phyloP scores from a whole-genome alignment of 306 rosid genomes.

The Coriaria nepalensis region DNA sequence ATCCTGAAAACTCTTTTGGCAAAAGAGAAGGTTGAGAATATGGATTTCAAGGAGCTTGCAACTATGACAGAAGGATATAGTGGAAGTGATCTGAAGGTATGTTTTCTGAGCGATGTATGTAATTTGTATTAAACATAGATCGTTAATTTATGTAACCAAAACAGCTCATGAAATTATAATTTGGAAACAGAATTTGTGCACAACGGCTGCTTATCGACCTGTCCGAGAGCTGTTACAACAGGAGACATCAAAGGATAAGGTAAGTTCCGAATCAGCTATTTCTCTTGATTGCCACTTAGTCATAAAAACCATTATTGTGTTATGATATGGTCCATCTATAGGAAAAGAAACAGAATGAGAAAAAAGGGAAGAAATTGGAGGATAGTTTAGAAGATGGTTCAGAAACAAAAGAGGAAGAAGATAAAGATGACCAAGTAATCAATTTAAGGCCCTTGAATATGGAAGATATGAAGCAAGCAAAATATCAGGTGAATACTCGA shows the following conservation, averaged over 20 bases:
- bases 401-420: constrained; percentile 27
- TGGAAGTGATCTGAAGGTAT: constrained; percentile 94
- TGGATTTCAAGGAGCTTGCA: constrained; percentile 58
- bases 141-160: neutral
- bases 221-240: constrained; percentile 79
- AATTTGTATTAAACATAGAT: constrained; percentile 3
- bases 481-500: constrained; percentile 45
- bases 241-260: constrained; percentile 70
- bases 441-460: constrained; percentile 55
- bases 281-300: neutral
- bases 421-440: constrained; percentile 42
- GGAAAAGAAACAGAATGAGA: constrained; percentile 62
- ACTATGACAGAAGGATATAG: constrained; percentile 63
- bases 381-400: constrained; percentile 39
- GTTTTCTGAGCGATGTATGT: neutral
- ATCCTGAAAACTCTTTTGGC: constrained; percentile 47
- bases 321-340: constrained; percentile 16
- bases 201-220: constrained; percentile 86
- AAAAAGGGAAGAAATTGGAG: constrained; percentile 33
- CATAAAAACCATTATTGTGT: constrained; percentile 5
- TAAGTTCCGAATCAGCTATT: constrained; percentile 18
- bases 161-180: constrained; percentile 14
- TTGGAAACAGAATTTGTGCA: constrained; percentile 71
- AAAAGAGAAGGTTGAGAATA: constrained; percentile 38
- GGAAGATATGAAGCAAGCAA: constrained; percentile 96